Conservation (phyloP, 225 moss, liverwort and hornwort genomes). For the Lunularia cruciata region DNA sequence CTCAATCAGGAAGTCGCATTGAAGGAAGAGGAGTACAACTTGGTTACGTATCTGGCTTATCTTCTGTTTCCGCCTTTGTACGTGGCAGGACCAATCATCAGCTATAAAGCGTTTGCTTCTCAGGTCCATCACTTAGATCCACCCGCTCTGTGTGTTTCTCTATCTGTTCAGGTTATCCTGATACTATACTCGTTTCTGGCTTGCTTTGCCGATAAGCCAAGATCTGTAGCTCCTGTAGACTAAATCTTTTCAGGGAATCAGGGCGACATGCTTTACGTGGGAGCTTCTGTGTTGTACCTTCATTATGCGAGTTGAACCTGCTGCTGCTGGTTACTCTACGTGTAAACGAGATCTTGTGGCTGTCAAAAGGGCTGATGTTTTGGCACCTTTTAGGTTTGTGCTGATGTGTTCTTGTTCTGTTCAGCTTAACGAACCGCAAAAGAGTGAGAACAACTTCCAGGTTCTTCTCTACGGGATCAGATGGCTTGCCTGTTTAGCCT, state of each 20-base stretch:
- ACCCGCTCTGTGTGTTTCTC: no score
- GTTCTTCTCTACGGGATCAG: slow-evolving; percentile 66
- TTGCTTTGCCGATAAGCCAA: no score
- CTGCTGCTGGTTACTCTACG: no score
- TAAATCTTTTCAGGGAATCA: no score
- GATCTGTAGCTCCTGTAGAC: no score
- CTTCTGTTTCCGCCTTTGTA: slow-evolving; percentile 92
- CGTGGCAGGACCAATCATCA: slow-evolving; percentile 89
- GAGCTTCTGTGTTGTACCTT: no score
- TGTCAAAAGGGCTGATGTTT: no score
- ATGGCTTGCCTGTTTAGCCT: slow-evolving; percentile 78
- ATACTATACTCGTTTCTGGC: no score
- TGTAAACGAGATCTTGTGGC: no score
- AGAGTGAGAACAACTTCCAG: slow-evolving; percentile 51
- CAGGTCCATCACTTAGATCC: slow-evolving; percentile 54
- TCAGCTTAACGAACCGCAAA: slow-evolving; percentile 78
- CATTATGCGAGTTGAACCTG: no score
- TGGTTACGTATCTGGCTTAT: slow-evolving; percentile 81
- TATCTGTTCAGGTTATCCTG: no score
- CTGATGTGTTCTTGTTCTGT: not conserved
- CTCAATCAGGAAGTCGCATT: slow-evolving; percentile 74
- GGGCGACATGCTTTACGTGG: no score
- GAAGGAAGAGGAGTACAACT: slow-evolving; percentile 58
- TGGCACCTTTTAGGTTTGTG: not conserved
- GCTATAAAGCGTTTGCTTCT: slow-evolving; percentile 90